phyloP scores from a whole-genome alignment of 805 yeast species.

The Saccharomycopsis sp. region DNA sequence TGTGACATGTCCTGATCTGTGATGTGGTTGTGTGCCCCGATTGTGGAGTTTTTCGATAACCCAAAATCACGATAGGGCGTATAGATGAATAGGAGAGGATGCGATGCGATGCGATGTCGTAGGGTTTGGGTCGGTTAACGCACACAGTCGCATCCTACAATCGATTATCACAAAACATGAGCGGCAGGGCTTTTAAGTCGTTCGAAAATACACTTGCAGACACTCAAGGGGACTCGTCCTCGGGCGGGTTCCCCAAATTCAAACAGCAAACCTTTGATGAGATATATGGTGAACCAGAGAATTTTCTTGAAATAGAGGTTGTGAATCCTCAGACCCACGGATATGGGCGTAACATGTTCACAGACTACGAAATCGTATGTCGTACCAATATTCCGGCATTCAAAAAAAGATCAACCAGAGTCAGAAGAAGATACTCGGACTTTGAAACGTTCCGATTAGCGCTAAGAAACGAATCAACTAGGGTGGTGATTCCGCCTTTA shows the following conservation, averaged over 20 bases:
- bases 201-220: constrained; percentile 25
- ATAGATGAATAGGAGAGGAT: too few relatives aligned
- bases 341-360: constrained; percentile 61
- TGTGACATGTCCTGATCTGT: too few relatives aligned
- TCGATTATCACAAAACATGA: background rate
- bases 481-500: constrained; percentile 77
- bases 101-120: too few relatives aligned
- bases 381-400: constrained; percentile 90
- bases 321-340: constrained; percentile 72
- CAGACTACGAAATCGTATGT: constrained; percentile 88
- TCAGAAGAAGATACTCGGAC: constrained; percentile 84
- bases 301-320: constrained; percentile 87
- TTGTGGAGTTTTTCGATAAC: too few relatives aligned
- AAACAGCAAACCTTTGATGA: constrained; percentile 68
- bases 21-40: too few relatives aligned
- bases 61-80: too few relatives aligned
- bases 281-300: constrained; percentile 90
- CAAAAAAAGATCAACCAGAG: constrained; percentile 52
- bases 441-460: constrained; percentile 75
- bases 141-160: too few relatives aligned
- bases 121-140: too few relatives aligned
- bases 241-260: constrained; percentile 28
- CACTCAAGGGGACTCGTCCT: constrained; percentile 20
- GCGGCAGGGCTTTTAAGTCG: constrained; percentile 24
- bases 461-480: constrained; percentile 65